phyloP scores from a whole-genome alignment of 441 rosid species.

The Macaranga tanarius region DNA sequence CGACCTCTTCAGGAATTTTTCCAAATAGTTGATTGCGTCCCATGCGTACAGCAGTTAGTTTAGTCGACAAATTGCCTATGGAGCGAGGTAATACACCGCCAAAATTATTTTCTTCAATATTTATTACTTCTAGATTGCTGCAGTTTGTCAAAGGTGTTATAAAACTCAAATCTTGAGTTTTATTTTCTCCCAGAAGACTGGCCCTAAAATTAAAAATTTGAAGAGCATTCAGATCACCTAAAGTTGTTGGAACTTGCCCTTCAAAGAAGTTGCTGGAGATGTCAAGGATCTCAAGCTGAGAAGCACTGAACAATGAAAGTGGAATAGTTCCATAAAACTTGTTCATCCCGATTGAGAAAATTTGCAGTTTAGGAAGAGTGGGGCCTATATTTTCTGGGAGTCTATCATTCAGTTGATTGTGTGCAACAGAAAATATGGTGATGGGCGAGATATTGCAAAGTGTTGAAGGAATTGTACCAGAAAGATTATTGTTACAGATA shows the following conservation, averaged over 20 bases:
- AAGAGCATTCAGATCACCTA: neutral
- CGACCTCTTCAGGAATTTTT: slow-evolving; percentile 2
- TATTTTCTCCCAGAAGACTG: neutral
- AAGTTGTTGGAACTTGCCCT: neutral
- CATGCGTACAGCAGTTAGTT: fast-evolving
- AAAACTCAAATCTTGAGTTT: neutral
- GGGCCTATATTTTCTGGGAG: slow-evolving; percentile 13
- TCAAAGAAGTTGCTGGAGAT: neutral
- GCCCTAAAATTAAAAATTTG: neutral
- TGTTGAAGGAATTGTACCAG: slow-evolving; percentile 12
- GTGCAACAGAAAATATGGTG: neutral
- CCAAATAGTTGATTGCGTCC: neutral
- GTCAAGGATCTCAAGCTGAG: neutral
- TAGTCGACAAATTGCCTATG: neutral
- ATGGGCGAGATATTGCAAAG: slow-evolving; percentile 14
- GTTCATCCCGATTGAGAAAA: neutral
- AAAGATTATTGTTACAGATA: slow-evolving; percentile 13
- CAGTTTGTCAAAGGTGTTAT: slow-evolving; percentile 8
- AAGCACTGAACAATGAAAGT: too few species aligned
- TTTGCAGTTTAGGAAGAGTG: slow-evolving; percentile 7
- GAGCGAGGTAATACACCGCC: slow-evolving; percentile 3
- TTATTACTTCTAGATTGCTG: neutral
- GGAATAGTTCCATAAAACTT: slow-evolving; percentile 1
- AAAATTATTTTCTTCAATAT: neutral
- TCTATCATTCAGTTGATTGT: neutral